These are phyloP conservation scores for Dryas octopetala DNA, from an alignment of 306 rosid genomes.

Conservation along the genomic window DNA sequence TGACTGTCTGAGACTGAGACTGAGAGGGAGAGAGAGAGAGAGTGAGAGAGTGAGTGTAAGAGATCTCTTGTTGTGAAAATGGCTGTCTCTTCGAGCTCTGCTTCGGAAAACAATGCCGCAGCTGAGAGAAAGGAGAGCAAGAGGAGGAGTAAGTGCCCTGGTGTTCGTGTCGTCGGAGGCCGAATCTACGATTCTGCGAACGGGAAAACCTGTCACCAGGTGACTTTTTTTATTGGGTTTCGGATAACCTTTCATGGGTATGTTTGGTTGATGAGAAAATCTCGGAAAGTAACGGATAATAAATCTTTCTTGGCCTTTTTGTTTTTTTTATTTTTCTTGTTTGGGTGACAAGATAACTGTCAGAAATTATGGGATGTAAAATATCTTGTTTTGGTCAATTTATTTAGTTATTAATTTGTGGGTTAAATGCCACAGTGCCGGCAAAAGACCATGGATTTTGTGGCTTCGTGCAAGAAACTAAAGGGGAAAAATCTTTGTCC, in stretches of 20 bases:
- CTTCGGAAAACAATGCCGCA: not conserved
- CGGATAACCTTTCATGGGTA: not conserved
- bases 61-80: too few relatives aligned
- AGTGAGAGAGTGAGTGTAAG: too few relatives aligned
- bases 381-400: not conserved
- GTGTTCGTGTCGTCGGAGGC: conserved; percentile 44
- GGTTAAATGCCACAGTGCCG: conserved; percentile 54
- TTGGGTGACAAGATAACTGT: conserved; percentile 1
- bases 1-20: too few relatives aligned
- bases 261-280: conserved; percentile 4
- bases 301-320: not conserved
- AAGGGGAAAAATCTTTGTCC: conserved; percentile 46
- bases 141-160: conserved; percentile 23
- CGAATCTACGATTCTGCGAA: conserved; percentile 54
- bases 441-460: conserved; percentile 60
- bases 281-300: not conserved
- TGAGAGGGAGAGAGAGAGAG: too few relatives aligned
- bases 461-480: conserved; percentile 50
- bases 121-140: conserved; percentile 9
- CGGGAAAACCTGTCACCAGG: conserved; percentile 76
- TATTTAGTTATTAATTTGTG: conserved; percentile 3
- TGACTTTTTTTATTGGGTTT: not conserved
- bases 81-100: not conserved
- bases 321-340: not conserved
- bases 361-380: not conserved